phyloP scores from a whole-genome alignment of 345 rosid species.

The Raphanus sativus region DNA sequence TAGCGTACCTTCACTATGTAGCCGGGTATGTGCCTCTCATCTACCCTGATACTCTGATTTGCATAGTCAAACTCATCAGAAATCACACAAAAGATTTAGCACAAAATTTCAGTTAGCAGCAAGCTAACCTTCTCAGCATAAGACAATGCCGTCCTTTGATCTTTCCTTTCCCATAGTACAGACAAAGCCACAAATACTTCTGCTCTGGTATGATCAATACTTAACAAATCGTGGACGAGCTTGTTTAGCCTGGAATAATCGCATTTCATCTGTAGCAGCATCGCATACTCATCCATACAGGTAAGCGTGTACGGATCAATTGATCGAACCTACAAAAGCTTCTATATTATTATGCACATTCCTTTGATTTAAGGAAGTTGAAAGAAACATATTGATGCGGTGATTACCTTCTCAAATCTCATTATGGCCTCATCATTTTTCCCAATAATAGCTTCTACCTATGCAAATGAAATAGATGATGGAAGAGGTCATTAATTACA shows the following conservation, averaged over 20 bases:
- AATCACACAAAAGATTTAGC: slow-evolving; percentile 9
- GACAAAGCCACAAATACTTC: slow-evolving; percentile 91
- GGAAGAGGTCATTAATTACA: slow-evolving; percentile 26
- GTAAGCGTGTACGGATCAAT: slow-evolving; percentile 82
- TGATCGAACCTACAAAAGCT: slow-evolving; percentile 73
- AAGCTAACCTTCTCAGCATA: slow-evolving; percentile 91
- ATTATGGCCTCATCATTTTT: slow-evolving; percentile 87
- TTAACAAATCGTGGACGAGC: slow-evolving; percentile 87
- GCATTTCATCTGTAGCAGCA: slow-evolving; percentile 84
- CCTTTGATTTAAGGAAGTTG: background rate
- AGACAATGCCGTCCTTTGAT: slow-evolving; percentile 79
- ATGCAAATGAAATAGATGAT: slow-evolving; percentile 38
- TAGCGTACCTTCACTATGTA: slow-evolving; percentile 85
- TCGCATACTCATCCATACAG: slow-evolving; percentile 97
- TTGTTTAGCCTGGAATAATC: slow-evolving; percentile 81
- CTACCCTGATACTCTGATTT: slow-evolving; percentile 81
- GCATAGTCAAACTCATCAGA: slow-evolving; percentile 33
- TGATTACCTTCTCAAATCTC: slow-evolving; percentile 86
- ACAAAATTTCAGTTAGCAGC: slow-evolving; percentile 7
- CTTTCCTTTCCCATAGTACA: slow-evolving; percentile 84
- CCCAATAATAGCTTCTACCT: slow-evolving; percentile 96
- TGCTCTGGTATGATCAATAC: slow-evolving; percentile 79
- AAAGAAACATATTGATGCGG: background rate
- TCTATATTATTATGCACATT: slow-evolving; percentile 6
- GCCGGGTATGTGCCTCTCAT: slow-evolving; percentile 91